Percentiles rank a stretch among this genome's conserved stretches.
phyloP scores from a whole-genome alignment of 1,284 basidiomycete genomes.

The Boletus austroedulis region DNA sequence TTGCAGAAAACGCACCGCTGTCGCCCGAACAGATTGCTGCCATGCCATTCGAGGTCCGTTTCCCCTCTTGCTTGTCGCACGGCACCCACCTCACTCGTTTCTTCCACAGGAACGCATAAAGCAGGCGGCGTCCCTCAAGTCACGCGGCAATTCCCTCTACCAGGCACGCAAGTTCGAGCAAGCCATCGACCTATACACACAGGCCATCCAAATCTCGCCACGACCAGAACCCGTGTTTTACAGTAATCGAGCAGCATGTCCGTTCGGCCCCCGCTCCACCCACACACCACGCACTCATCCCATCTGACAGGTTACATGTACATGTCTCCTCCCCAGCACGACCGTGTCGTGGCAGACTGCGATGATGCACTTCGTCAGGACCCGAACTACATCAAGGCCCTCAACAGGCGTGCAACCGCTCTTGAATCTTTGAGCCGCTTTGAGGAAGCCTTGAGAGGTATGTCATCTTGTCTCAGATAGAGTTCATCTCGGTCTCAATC shows the following conservation, averaged over 20 bases:
- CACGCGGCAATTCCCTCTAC: conserved; percentile 89
- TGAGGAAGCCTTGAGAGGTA: conserved; percentile 79
- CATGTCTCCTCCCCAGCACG: conserved; percentile 80
- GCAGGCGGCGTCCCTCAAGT: conserved; percentile 81
- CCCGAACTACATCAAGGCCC: conserved; percentile 87
- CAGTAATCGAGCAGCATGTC: conserved; percentile 96
- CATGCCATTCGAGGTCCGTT: conserved; percentile 53
- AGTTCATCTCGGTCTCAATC: not conserved
- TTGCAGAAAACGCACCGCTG: conserved; percentile 40
- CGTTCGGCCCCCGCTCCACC: conserved; percentile 26
- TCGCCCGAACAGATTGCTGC: conserved; percentile 55
- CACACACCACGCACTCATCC: conserved; percentile 2
- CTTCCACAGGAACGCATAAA: conserved; percentile 64
- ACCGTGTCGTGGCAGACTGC: conserved; percentile 89
- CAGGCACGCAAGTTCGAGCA: conserved; percentile 71
- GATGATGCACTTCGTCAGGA: conserved; percentile 87
- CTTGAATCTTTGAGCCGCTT: conserved; percentile 76
- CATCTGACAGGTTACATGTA: conserved; percentile 82
- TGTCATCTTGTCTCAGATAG: conserved; percentile 18
- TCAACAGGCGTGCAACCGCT: conserved; percentile 90
- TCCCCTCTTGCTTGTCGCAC: not conserved
- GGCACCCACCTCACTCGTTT: conserved; percentile 11
- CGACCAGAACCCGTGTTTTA: conserved; percentile 93
- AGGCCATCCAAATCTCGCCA: conserved; percentile 84
- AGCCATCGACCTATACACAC: conserved; percentile 86